phyloP scores from a whole-genome alignment of 1,139 yeast genomes.

The Kodamaea anthophila region DNA sequence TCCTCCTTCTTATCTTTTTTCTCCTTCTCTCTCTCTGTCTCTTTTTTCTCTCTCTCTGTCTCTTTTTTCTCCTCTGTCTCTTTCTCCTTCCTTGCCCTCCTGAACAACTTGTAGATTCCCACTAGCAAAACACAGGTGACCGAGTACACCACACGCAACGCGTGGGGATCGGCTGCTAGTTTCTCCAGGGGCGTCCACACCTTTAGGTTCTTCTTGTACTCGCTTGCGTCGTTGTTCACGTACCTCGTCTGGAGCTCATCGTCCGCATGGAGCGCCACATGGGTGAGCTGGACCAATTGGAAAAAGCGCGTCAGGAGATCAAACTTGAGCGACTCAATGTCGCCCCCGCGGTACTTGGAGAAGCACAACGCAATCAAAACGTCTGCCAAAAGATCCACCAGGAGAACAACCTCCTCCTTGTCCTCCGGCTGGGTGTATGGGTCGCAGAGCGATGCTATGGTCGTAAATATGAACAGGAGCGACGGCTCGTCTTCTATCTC shows the following conservation, averaged over 20 bases:
- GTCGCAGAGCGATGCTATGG: conserved; percentile 48
- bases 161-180: conserved; percentile 21
- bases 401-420: conserved; percentile 43
- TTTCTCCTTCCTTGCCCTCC: conserved; percentile 13
- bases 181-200: conserved; percentile 50
- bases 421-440: conserved; percentile 68
- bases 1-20: conserved; percentile 11
- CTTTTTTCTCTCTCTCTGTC: neutral
- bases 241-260: conserved; percentile 42
- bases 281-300: conserved; percentile 35
- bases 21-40: conserved; percentile 13
- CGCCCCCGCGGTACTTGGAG: conserved; percentile 9
- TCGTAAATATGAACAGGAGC: conserved; percentile 18
- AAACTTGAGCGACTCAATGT: conserved; percentile 27
- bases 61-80: conserved; percentile 13
- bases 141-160: conserved; percentile 45
- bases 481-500: conserved; percentile 3
- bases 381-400: conserved; percentile 50
- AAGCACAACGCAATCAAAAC: conserved; percentile 40
- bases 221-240: conserved; percentile 38
- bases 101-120: conserved; percentile 47
- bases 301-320: conserved; percentile 34
- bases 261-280: conserved; percentile 36
- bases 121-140: conserved; percentile 45
- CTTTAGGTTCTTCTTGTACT: conserved; percentile 35